Base-by-base conservation (phyloP, 306 rosid species). In the Acacia acuminata region DNA sequence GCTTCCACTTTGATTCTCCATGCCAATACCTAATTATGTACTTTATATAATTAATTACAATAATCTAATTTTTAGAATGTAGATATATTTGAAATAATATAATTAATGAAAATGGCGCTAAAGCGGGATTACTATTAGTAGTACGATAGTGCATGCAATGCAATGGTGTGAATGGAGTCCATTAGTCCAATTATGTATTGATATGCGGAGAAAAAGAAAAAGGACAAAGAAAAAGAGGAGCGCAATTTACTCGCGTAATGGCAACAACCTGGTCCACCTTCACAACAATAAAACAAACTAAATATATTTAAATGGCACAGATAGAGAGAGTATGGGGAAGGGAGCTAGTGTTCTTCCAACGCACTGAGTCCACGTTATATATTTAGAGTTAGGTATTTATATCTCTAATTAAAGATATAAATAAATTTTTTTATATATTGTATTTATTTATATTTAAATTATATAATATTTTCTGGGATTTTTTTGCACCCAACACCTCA, bases 181-280 rank as follows among this genome's bases (percentile, higher is more conserved):
- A 9, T 25, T 22, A 66, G 73, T 3, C 50, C 10, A 69, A 69
- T 43, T 43, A 36, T 77, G 19, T 15, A 58, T n/a, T 55, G 14
- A 53, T 66, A 3, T 3, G 66, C 63, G 63, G 11, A 7, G 24
- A 7, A 19, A 3, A 9, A 13, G 3, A 66, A 30, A 76, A 56
- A 63, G 19, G n/a, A n/a, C n/a, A 3, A 9, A 13, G 3, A 66
- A 30, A 76, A 56, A 63, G 19, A 13, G 2, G 11, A 10, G 36
- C 67, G 32, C 34, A 27, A 63, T 63, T 36, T 44, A 67, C 68
- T 45, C 81, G 14, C 38, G 51, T 25, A 44, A 67, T 40, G 20
- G n/a, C 48, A 66, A 51, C 76, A 42, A 76, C 4, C 55, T 58
- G 66, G 85, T 70, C 72, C 77, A 27, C 9, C 22, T 22, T 43